Evolutionary conservation across 805 yeast genomes (phyloP).

Genomic region (Myxozyma monticola): DNA sequence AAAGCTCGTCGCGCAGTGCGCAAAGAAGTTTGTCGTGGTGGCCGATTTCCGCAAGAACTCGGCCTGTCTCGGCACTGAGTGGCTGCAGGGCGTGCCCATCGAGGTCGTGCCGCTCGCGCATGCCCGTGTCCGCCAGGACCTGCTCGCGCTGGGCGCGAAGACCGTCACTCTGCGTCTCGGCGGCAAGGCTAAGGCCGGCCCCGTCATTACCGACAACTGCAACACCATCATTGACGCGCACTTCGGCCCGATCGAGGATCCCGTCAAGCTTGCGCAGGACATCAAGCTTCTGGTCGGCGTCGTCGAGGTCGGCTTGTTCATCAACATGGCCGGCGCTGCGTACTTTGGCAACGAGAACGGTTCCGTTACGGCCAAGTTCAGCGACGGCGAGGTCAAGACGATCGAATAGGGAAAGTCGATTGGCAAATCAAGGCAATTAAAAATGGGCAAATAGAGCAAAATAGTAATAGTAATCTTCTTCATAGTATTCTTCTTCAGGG

Average conservation of each 20-base stretch:
- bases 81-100: slow-evolving; percentile 93
- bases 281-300: slow-evolving; percentile 85
- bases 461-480: not conserved
- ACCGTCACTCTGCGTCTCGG: slow-evolving; percentile 75
- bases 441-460: not conserved
- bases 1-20: slow-evolving; percentile 82
- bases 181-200: slow-evolving; percentile 92
- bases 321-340: slow-evolving; percentile 68
- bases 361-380: slow-evolving; percentile 39
- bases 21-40: slow-evolving; percentile 76
- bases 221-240: slow-evolving; percentile 91
- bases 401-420: slow-evolving; percentile 13
- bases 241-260: slow-evolving; percentile 68
- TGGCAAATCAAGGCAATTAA: too few relatives aligned
- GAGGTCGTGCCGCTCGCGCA: slow-evolving; percentile 91
- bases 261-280: slow-evolving; percentile 52
- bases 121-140: slow-evolving; percentile 67
- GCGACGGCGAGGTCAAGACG: slow-evolving; percentile 17
- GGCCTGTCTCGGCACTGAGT: slow-evolving; percentile 66
- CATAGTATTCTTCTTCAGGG: not conserved
- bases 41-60: slow-evolving; percentile 91
- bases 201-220: slow-evolving; percentile 92
- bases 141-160: slow-evolving; percentile 63
- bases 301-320: slow-evolving; percentile 92
- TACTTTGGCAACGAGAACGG: slow-evolving; percentile 91